Percentiles rank a stretch among this genome's conserved stretches.
Evolutionary conservation across 208 protist genomes (phyloP).

Genomic region (Leishmania tropica): DNA sequence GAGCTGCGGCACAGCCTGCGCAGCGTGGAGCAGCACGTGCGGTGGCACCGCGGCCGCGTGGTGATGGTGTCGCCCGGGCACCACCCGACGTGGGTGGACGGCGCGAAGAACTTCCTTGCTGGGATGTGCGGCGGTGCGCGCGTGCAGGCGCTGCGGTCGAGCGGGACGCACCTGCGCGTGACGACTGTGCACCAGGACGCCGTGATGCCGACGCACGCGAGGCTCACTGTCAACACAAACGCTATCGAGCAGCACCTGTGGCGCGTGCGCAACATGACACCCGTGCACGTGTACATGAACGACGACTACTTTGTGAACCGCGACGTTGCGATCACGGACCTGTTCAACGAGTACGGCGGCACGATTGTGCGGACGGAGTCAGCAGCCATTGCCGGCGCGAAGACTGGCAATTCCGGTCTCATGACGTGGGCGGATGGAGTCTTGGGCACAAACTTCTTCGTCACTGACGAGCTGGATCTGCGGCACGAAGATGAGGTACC

Average conservation of each 20-base stretch:
- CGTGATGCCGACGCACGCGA: conserved; percentile 59
- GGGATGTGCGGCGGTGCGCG: conserved; percentile 29
- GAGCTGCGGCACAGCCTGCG: conserved; percentile 95
- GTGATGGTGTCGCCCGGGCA: conserved; percentile 97
- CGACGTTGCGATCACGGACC: conserved; percentile 50
- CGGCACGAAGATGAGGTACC: conserved; percentile 9
- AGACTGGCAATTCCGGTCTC: conserved; percentile 2
- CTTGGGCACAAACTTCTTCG: conserved; percentile 20
- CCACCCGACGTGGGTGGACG: conserved; percentile 89
- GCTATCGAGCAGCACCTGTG: conserved; percentile 65
- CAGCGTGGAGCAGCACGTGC: conserved; percentile 92
- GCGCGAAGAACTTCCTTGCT: conserved; percentile 57
- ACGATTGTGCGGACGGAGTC: conserved; percentile 61
- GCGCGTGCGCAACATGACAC: conserved; percentile 51
- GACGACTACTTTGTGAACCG: conserved; percentile 82
- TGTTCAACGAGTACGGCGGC: conserved; percentile 67
- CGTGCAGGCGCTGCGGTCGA: conserved; percentile 25
- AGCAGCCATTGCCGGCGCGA: background rate
- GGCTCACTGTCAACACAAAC: conserved; percentile 56
- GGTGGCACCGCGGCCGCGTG: conserved; percentile 90
- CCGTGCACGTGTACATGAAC: conserved; percentile 72
- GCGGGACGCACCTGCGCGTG: conserved; percentile 54
- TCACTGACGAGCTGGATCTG: conserved; percentile 25
- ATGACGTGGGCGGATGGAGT: conserved; percentile 21
- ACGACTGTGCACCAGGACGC: conserved; percentile 71